Evolutionary conservation across 768 basidiomycete species (phyloP).

Genomic region (Omphalotus guepiniiformis): DNA sequence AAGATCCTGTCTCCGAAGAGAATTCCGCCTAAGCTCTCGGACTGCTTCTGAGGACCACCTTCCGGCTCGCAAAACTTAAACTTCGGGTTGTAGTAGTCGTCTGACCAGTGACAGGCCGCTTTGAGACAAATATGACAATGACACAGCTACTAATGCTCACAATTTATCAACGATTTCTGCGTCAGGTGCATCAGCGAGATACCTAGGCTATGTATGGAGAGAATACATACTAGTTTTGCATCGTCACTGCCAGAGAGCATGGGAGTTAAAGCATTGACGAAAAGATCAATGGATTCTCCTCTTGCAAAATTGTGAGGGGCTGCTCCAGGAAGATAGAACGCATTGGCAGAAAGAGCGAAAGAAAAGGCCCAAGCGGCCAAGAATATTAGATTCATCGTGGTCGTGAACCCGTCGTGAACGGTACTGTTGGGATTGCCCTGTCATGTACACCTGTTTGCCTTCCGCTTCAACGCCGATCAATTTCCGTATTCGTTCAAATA

Average conservation of each 20-base stretch:
- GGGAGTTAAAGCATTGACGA: conserved; percentile 88
- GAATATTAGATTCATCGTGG: conserved; percentile 21
- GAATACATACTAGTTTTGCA: conserved; percentile 62
- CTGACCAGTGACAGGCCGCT: too few relatives aligned
- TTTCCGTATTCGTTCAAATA: not conserved
- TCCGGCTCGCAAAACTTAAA: conserved; percentile 85
- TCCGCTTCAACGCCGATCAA: not conserved
- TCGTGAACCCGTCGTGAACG: too few relatives aligned
- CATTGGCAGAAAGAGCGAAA: conserved; percentile 30
- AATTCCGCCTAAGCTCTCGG: conserved; percentile 88
- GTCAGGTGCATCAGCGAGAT: not conserved
- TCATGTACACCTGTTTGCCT: not conserved
- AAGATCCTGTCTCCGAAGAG: conserved; percentile 97
- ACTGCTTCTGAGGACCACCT: conserved; percentile 66
- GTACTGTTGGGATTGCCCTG: too few relatives aligned
- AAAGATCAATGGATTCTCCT: conserved; percentile 73
- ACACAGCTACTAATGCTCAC: conserved; percentile 36
- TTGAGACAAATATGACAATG: not conserved
- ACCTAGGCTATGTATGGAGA: conserved; percentile 1
- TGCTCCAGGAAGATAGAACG: conserved; percentile 91
- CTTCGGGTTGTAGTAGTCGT: conserved; percentile 88
- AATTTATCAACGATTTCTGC: conserved; percentile 90
- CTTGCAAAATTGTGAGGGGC: conserved; percentile 78
- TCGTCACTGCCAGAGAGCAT: conserved; percentile 67
- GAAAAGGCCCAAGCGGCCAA: conserved; percentile 14